Evolutionary conservation across 1,284 basidiomycete genomes (phyloP).

Genomic region (Tilletia indica): DNA sequence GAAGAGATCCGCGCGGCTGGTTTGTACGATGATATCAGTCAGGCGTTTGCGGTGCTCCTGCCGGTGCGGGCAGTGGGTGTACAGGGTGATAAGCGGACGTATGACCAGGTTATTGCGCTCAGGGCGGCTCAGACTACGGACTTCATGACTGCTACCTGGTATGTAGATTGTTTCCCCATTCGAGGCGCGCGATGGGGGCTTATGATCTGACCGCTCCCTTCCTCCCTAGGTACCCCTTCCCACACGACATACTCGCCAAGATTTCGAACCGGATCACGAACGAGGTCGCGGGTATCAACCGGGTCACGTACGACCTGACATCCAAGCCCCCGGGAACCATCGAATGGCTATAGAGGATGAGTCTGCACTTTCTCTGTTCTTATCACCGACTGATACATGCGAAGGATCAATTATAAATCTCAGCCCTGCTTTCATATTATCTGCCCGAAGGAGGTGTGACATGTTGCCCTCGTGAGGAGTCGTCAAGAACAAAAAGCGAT

Average conservation of each 20-base stretch:
- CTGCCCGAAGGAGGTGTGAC: too few species aligned
- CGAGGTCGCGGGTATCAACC: slow-evolving; percentile 79
- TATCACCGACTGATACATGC: too few species aligned
- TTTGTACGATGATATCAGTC: slow-evolving; percentile 89
- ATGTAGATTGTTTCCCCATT: background rate
- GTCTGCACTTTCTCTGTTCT: too few species aligned
- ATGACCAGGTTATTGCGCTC: slow-evolving; percentile 74
- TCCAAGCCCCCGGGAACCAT: slow-evolving; percentile 87
- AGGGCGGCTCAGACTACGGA: slow-evolving; percentile 53
- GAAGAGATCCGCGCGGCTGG: slow-evolving; percentile 92
- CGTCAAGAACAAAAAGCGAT: too few species aligned
- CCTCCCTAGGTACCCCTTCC: slow-evolving; percentile 73
- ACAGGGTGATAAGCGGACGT: slow-evolving; percentile 94
- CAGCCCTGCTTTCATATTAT: too few species aligned
- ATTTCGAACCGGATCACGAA: slow-evolving; percentile 98
- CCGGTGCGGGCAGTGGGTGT: slow-evolving; percentile 96
- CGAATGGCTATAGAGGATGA: slow-evolving; percentile 54
- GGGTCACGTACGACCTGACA: slow-evolving; percentile 72
- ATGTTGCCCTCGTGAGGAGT: too few species aligned
- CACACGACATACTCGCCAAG: slow-evolving; percentile 80
- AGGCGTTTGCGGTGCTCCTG: slow-evolving; percentile 95
- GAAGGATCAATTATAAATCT: too few species aligned
- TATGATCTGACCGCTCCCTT: background rate
- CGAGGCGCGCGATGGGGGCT: background rate
- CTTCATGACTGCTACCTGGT: slow-evolving; percentile 57